Base-by-base conservation (phyloP, 495 filamentous ascomycete species). In the Talaromyces nanjingensis region DNA sequence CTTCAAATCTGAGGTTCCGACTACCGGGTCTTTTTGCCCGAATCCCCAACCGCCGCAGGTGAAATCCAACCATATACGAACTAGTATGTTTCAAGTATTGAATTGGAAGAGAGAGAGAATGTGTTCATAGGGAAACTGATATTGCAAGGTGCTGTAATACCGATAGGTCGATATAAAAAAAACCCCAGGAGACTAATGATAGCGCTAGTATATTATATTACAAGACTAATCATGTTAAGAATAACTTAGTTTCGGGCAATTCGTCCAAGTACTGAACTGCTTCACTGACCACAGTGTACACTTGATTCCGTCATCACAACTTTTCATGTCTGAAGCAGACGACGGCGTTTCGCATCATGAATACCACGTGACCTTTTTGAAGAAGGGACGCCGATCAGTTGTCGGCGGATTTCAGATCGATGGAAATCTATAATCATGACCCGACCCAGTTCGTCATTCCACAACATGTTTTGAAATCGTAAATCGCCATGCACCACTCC, bases 381-480 rank as follows among this genome's bases (percentile, higher is more conserved):
- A 47, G 52, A 54, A 24, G 27, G 22, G 52, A 53, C 22, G 20
- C 52, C 8, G 9, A 54, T 54, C 52, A 54, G 22, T 27, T 54
- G 52, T 1, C 20, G 52, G 52, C 16, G 22, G 9, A 69, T 47
- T 8, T 58, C 67, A 52, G 63, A 73, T 16, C 60, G 71, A 64
- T 74, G 70, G 61, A 74, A 76, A 65, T 76, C 71, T 60, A 74
- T 76, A 34, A 76, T 71, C 31, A 69, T 49, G 6, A 70, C 72
- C 18, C 66, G 65, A 29, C 64, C 18, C 2, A 73, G 70, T 59
- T 75, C 72, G 63, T 65, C 39, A 66, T 65, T 71, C 71, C 65
- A 75, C 27, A 76, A 68, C 5, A 74, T 34, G 65, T 74, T 74
- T 18, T 73, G 69, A n/a, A 29, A 39, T 33, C 67, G 52, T 22